A percentile compares a stretch with the other conserved stretches of the same genome.
These are phyloP conservation scores for Yarrowia phangngaensis DNA, from an alignment of 805 yeast species.

Conservation along the genomic window DNA sequence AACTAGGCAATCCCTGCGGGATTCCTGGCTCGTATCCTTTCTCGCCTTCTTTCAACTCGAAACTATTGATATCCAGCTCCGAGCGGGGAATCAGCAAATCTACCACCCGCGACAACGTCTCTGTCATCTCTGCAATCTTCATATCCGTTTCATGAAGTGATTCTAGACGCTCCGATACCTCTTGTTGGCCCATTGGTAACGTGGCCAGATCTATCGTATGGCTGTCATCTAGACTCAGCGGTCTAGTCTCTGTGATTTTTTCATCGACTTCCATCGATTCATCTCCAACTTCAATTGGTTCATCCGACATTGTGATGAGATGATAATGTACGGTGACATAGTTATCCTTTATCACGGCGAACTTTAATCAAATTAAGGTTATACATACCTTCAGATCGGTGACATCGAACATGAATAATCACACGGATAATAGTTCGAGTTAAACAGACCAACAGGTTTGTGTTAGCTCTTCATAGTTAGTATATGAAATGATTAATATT, in stretches of 20 bases:
- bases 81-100: slow-evolving; percentile 12
- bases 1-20: slow-evolving; percentile 31
- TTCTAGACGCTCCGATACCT: slow-evolving; percentile 35
- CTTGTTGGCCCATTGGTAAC: slow-evolving; percentile 33
- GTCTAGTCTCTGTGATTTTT: neutral
- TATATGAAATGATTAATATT: no score
- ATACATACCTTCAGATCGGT: no score
- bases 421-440: no score
- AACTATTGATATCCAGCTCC: slow-evolving; percentile 29
- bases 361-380: no score
- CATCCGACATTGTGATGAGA: neutral
- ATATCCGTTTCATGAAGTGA: slow-evolving; percentile 36
- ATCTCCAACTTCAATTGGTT: slow-evolving; percentile 10
- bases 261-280: slow-evolving; percentile 3
- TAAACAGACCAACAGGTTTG: no score
- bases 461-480: no score
- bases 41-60: slow-evolving; percentile 34
- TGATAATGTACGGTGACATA: no score
- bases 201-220: slow-evolving; percentile 16
- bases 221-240: slow-evolving; percentile 3
- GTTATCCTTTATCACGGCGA: no score
- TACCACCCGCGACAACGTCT: slow-evolving; percentile 3
- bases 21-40: slow-evolving; percentile 33
- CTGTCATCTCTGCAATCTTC: slow-evolving; percentile 24
- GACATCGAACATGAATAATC: no score